Percentiles rank a stretch among this genome's conserved stretches.
These are phyloP conservation scores for Talaromyces marneffei DNA, from an alignment of 2,329 filamentous ascomycete genomes.

Conservation along the genomic window DNA sequence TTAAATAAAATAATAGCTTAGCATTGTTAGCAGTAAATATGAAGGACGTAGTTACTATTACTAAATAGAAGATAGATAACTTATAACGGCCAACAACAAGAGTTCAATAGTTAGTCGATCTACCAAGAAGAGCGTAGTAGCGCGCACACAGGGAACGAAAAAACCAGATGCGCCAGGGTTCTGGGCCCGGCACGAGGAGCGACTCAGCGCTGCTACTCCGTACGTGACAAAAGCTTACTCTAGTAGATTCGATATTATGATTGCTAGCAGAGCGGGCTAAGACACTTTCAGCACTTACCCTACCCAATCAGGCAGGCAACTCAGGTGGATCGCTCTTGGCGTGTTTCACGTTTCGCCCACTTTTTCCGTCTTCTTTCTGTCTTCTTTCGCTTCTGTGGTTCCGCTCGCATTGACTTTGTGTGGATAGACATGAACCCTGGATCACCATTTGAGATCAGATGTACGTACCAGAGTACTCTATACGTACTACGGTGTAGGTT, in stretches of 20 bases:
- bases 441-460: neutral
- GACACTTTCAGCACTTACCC: neutral
- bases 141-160: too few relatives aligned
- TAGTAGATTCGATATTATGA: neutral
- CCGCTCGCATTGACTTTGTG: neutral
- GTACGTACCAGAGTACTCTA: neutral
- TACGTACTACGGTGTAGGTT: too few relatives aligned
- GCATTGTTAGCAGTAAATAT: neutral
- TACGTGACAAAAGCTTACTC: neutral
- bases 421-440: neutral
- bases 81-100: neutral
- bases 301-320: neutral
- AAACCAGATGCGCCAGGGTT: neutral
- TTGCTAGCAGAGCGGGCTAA: neutral
- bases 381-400: neutral
- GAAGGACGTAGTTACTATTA: neutral
- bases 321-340: neutral
- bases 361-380: neutral
- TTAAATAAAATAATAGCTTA: neutral
- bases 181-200: neutral
- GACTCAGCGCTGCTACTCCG: neutral
- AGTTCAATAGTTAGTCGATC: neutral
- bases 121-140: too few relatives aligned
- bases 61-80: too few relatives aligned
- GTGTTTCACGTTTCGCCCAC: neutral